These are phyloP conservation scores for Gryganskiella cystojenkinii DNA, from an alignment of 192 early-diverging fungal species.

Conservation along the genomic window DNA sequence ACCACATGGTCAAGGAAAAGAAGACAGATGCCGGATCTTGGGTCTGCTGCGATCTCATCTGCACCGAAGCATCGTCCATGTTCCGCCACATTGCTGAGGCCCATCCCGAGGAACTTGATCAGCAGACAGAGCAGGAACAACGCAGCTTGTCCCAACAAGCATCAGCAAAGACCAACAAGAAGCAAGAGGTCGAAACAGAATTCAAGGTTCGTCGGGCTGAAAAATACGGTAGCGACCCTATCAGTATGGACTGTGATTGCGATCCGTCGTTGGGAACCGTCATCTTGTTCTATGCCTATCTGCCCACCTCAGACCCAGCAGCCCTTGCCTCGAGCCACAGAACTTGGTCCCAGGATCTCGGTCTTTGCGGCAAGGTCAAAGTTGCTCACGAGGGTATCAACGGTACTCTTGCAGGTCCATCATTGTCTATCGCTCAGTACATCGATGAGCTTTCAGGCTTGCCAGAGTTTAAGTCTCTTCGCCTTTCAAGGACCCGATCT, in stretches of 20 bases:
- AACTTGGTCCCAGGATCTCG: constrained; percentile 31
- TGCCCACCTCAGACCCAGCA: constrained; percentile 42
- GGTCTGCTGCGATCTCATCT: constrained; percentile 25
- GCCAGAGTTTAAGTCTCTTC: constrained; percentile 14
- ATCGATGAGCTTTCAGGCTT: constrained; percentile 54
- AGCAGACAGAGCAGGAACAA: neutral
- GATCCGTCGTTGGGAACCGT: constrained; percentile 46
- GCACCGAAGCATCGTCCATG: constrained; percentile 11
- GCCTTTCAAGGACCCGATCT: constrained; percentile 4
- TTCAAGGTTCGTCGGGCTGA: constrained; percentile 36
- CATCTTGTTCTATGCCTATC: constrained; percentile 64
- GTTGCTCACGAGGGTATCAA: constrained; percentile 73
- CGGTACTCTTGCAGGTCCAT: constrained; percentile 68
- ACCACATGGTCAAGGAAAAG: constrained; percentile 18
- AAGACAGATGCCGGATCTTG: constrained; percentile 13
- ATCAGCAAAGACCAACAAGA: neutral
- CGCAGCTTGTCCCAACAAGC: neutral
- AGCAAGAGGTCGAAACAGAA: neutral
- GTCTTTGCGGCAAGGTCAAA: constrained; percentile 61
- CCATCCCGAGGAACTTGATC: constrained; percentile 26
- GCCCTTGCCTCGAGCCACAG: constrained; percentile 52
- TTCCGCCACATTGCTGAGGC: constrained; percentile 27
- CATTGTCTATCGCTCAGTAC: constrained; percentile 50
- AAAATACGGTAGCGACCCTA: constrained; percentile 56
- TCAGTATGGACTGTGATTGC: constrained; percentile 53